Conservation (phyloP, 371 early-diverging fungal genomes). For the Mucor plumbeus region DNA sequence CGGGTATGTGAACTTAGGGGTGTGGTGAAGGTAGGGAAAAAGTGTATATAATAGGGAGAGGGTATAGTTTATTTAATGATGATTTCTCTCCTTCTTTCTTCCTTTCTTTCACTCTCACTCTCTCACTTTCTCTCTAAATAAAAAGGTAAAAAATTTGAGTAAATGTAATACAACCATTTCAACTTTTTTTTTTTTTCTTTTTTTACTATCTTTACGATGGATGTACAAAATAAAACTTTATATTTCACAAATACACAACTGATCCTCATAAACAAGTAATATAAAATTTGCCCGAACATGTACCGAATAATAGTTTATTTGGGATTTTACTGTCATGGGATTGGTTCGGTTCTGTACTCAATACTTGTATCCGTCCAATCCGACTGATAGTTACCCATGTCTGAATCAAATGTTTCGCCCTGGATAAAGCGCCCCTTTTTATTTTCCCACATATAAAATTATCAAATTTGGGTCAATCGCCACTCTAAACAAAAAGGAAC, state of each 20-base stretch:
- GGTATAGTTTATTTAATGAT: too few species aligned
- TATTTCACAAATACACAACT: neutral
- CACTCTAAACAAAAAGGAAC: slow-evolving; percentile 11
- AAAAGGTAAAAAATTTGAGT: too few species aligned
- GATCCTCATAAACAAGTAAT: slow-evolving; percentile 5
- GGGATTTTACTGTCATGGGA: slow-evolving; percentile 1
- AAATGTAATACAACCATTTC: neutral
- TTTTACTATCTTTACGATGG: neutral
- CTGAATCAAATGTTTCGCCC: slow-evolving; percentile 19
- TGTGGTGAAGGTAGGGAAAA: neutral
- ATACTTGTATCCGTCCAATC: slow-evolving; percentile 13
- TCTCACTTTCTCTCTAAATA: too few species aligned
- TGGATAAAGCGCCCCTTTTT: slow-evolving; percentile 10
- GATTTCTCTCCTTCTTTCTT: too few species aligned
- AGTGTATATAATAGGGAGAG: too few species aligned
- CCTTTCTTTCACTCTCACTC: too few species aligned
- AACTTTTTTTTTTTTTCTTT: too few species aligned
- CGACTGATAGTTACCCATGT: slow-evolving; percentile 27
- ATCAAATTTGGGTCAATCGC: slow-evolving; percentile 7
- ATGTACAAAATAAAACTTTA: neutral
- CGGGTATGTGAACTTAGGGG: slow-evolving; percentile 2
- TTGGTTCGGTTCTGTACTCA: slow-evolving; percentile 17
- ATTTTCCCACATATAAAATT: slow-evolving; percentile 3
- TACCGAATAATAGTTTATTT: slow-evolving; percentile 5
- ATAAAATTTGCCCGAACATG: neutral